Evolutionary conservation across 2,329 filamentous ascomycete genomes (phyloP).

Genomic region (Teratosphaeria gauchensis): DNA sequence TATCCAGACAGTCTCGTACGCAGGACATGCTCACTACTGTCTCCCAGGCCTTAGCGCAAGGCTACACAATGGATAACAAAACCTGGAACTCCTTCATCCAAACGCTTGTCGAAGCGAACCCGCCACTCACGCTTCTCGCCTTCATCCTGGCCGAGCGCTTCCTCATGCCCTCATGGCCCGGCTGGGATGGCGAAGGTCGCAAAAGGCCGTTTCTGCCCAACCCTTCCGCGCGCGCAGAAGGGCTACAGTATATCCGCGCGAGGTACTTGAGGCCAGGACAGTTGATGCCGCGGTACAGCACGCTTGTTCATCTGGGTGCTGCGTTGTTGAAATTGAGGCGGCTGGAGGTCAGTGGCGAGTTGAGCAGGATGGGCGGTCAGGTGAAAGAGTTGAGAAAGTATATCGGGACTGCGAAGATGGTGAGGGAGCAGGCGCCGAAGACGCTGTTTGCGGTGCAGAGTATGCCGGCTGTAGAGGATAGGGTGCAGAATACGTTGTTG

Average conservation of each 20-base stretch:
- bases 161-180: slow-evolving; percentile 70
- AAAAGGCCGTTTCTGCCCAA: slow-evolving; percentile 6
- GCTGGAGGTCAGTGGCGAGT: slow-evolving; percentile 23
- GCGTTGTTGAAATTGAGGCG: slow-evolving; percentile 27
- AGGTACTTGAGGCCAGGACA: slow-evolving; percentile 15
- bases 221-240: slow-evolving; percentile 13
- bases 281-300: slow-evolving; percentile 34
- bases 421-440: slow-evolving; percentile 28
- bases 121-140: slow-evolving; percentile 49
- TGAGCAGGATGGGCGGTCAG: not conserved
- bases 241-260: slow-evolving; percentile 20
- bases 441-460: slow-evolving; percentile 34
- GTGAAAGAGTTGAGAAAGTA: slow-evolving; percentile 6
- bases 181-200: slow-evolving; percentile 46
- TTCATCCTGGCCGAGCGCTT: slow-evolving; percentile 65
- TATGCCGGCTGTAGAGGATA: slow-evolving; percentile 31
- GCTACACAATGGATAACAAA: slow-evolving; percentile 63
- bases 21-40: slow-evolving; percentile 35
- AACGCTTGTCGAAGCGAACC: slow-evolving; percentile 48
- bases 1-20: slow-evolving; percentile 43
- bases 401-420: slow-evolving; percentile 18
- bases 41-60: slow-evolving; percentile 48
- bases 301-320: slow-evolving; percentile 33
- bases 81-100: slow-evolving; percentile 77
- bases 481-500: slow-evolving; percentile 11